Percentiles rank a stretch among this genome's conserved stretches.
phyloP scores from a whole-genome alignment of 2,329 filamentous ascomycete genomes.

The Aureobasidium leucospermi region DNA sequence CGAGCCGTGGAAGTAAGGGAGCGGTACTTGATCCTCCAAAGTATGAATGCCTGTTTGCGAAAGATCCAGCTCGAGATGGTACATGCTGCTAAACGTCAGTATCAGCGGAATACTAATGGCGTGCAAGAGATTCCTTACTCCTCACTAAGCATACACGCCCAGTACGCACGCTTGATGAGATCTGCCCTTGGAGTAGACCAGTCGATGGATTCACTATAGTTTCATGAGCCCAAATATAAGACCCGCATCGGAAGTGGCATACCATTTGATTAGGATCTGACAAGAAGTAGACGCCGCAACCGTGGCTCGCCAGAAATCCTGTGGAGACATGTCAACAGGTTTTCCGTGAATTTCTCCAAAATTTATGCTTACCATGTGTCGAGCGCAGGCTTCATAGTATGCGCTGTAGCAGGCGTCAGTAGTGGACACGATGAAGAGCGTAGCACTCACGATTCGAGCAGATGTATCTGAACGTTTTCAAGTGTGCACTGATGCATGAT shows the following conservation, averaged over 20 bases:
- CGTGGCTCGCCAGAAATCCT: conserved; percentile 52
- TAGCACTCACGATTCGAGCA: conserved; percentile 46
- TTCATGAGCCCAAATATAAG: conserved; percentile 19
- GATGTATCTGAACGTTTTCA: conserved; percentile 53
- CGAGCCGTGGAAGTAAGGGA: conserved; percentile 46
- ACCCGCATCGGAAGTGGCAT: conserved; percentile 19
- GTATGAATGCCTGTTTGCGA: conserved; percentile 49
- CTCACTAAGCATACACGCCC: conserved; percentile 51
- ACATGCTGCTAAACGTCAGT: conserved; percentile 32
- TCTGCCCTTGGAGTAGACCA: conserved; percentile 43
- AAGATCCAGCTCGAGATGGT: conserved; percentile 53
- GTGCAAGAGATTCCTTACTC: conserved; percentile 33
- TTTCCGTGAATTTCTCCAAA: background rate
- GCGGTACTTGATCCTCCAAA: conserved; percentile 46
- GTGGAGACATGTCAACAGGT: background rate
- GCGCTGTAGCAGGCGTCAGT: conserved; percentile 30
- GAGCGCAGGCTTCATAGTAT: conserved; percentile 48
- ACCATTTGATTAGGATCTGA: conserved; percentile 51
- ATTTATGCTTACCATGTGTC: conserved; percentile 40
- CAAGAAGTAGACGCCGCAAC: conserved; percentile 51
- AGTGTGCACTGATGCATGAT: conserved; percentile 48
- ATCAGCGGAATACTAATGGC: background rate
- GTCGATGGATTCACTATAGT: conserved; percentile 30
- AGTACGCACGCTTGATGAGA: conserved; percentile 49
- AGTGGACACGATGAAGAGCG: background rate